Evolutionary conservation across 331 rosid species (phyloP).

Genomic region (Pyrus hybrid): DNA sequence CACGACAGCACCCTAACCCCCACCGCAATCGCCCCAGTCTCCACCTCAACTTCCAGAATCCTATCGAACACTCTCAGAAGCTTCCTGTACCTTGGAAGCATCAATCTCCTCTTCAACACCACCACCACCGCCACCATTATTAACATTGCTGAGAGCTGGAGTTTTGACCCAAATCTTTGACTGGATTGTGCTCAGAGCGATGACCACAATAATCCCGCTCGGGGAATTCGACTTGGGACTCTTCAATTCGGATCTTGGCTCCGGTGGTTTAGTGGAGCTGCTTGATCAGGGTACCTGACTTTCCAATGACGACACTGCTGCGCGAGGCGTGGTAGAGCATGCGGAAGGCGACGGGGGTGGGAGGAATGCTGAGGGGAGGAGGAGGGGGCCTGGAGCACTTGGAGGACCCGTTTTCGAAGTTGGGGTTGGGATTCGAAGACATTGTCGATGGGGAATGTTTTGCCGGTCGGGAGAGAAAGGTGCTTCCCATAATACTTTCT

Average conservation of each 20-base stretch:
- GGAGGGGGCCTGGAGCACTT: constrained; percentile 55
- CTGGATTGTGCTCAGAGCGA: constrained; percentile 28
- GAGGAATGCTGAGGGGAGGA: constrained; percentile 38
- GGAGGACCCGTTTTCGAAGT: constrained; percentile 33
- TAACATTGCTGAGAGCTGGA: background rate
- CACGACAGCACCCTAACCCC: constrained; percentile 63
- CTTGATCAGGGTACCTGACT: constrained; percentile 65
- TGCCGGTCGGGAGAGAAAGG: constrained; percentile 46
- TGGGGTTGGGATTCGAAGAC: constrained; percentile 11
- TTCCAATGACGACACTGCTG: constrained; percentile 86
- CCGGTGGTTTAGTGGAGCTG: constrained; percentile 71
- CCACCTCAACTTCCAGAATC: constrained; percentile 83
- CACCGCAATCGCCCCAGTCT: constrained; percentile 48
- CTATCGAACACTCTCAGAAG: constrained; percentile 78
- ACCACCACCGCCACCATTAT: constrained; percentile 5
- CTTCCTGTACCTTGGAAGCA: constrained; percentile 80
- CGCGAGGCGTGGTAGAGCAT: constrained; percentile 79
- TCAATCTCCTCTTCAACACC: constrained; percentile 19
- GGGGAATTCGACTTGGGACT: constrained; percentile 51
- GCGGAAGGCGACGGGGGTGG: constrained; percentile 69
- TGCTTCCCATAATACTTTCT: constrained; percentile 54
- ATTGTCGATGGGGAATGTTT: constrained; percentile 41
- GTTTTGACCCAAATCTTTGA: constrained; percentile 23
- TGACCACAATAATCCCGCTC: constrained; percentile 59
- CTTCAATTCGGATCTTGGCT: constrained; percentile 81